These are phyloP conservation scores for Metschnikowia picachoensis DNA, from an alignment of 805 yeast species.

Conservation along the genomic window DNA sequence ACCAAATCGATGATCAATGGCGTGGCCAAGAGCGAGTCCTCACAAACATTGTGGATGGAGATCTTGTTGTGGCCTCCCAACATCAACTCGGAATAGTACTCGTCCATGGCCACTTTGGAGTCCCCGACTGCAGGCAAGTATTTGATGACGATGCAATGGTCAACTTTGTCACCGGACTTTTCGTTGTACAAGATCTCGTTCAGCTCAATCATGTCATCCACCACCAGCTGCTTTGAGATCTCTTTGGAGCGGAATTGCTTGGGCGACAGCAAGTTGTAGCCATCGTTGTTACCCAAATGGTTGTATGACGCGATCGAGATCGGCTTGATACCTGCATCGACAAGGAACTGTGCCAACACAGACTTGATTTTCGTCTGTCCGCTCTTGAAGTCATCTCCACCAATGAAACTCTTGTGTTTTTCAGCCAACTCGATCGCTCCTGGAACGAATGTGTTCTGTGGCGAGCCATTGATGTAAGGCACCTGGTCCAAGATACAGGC, in stretches of 20 bases:
- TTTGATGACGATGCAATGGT: conserved; percentile 93
- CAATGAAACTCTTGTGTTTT: conserved; percentile 68
- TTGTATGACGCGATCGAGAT: conserved; percentile 92
- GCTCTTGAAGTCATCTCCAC: conserved; percentile 96
- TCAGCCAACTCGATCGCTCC: conserved; percentile 92
- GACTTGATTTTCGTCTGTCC: conserved; percentile 96
- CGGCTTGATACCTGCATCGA: conserved; percentile 96
- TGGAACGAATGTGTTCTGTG: conserved; percentile 96
- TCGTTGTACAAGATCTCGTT: conserved; percentile 81
- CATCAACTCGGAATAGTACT: conserved; percentile 94
- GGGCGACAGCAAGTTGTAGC: conserved; percentile 86
- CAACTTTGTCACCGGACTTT: conserved; percentile 71
- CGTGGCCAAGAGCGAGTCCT: conserved; percentile 90
- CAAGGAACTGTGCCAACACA: conserved; percentile 92
- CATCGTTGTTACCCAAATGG: conserved; percentile 96
- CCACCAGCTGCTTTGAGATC: conserved; percentile 87
- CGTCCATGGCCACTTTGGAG: conserved; percentile 97
- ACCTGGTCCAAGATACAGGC: conserved; percentile 85
- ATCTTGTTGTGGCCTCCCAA: conserved; percentile 96
- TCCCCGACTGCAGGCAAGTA: conserved; percentile 94
- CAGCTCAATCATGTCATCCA: conserved; percentile 89
- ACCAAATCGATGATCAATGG: conserved; percentile 91
- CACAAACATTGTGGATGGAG: conserved; percentile 92
- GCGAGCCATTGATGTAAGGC: conserved; percentile 94
- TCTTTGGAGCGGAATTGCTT: conserved; percentile 94